Base-by-base conservation (phyloP, 768 basidiomycete species). In the Kondoa subrosea region DNA sequence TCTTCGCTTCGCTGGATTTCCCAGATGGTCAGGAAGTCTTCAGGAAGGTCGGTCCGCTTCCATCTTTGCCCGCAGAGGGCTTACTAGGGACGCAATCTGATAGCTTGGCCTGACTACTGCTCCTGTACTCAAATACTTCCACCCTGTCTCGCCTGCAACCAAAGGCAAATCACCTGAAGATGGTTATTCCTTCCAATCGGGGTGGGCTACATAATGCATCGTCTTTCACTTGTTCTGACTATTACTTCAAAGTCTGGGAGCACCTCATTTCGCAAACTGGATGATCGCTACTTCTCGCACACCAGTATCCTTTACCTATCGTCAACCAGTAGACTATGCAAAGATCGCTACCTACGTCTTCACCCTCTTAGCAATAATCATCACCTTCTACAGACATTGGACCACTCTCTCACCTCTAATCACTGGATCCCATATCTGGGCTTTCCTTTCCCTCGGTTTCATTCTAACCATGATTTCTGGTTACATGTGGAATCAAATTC, bases 401-500 rank as follows among this genome's bases (percentile, higher is more conserved):
- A 72, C 70, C 71, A 68, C 70, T 1, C 57, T 69, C 26, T 64
- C 56, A 17, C 62, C 68, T 15, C 57, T 73, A 31, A 70, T 71
- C 29, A 29, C 57, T 14, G 33, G 62, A 50, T 29, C 65, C 70
- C 87, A 81, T 72, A 85, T 85, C 70, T 89, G 87, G 87, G 78
- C 66, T 15, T 40, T 34, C 4, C 14, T 67, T 85, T 56, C 25
- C 14, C 69, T 73, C 71, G 75, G 83, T 30, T 82, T 84, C 8
- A 85, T 89, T 25, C 78, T 87, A 32, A 78, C 89, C 73, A 93
- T 96, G 86, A 92, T 85, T 26, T 85, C 87, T 8, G 95, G 95
- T 4, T 87, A 85, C 80, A 99, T 99, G 95, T 99, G 93, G 79
- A 88, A 87, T 68, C 87, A 86, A 71, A 99, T 99, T 73, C 85